Evolutionary conservation across 2,329 filamentous ascomycete species (phyloP).

Genomic region (Xylariaceae sp.): DNA sequence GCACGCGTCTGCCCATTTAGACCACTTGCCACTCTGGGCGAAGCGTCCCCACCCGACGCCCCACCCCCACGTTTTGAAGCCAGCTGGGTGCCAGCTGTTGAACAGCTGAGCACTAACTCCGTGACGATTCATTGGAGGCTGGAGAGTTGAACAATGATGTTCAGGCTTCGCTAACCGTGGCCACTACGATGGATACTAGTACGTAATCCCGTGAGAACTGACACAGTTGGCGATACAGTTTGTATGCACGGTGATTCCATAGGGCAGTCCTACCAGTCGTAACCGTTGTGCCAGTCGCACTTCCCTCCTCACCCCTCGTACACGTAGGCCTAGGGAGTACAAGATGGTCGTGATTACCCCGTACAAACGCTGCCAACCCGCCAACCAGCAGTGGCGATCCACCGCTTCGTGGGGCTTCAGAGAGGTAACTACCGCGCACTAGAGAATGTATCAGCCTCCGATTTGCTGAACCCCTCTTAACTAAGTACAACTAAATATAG

Average conservation of each 20-base stretch:
- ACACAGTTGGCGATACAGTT: too few relatives aligned
- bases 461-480: constrained; percentile 10
- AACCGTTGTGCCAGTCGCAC: too few relatives aligned
- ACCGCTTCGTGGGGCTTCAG: background rate
- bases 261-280: too few relatives aligned
- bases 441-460: constrained; percentile 10
- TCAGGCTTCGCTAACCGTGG: too few relatives aligned
- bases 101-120: background rate
- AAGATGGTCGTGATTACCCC: background rate
- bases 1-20: constrained; percentile 23
- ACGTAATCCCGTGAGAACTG: too few relatives aligned
- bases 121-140: background rate
- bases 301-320: too few relatives aligned
- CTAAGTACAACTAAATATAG: background rate
- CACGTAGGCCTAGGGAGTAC: background rate
- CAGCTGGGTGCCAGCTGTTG: background rate
- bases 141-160: background rate
- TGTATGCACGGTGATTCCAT: too few relatives aligned
- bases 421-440: background rate
- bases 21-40: background rate
- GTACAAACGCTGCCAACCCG: constrained; percentile 2
- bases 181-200: background rate
- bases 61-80: background rate
- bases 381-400: constrained; percentile 1
- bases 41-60: background rate